Evolutionary conservation across 202 grass and related monocot genomes (phyloP).

Genomic region (Dendrocalamus latiflorus): DNA sequence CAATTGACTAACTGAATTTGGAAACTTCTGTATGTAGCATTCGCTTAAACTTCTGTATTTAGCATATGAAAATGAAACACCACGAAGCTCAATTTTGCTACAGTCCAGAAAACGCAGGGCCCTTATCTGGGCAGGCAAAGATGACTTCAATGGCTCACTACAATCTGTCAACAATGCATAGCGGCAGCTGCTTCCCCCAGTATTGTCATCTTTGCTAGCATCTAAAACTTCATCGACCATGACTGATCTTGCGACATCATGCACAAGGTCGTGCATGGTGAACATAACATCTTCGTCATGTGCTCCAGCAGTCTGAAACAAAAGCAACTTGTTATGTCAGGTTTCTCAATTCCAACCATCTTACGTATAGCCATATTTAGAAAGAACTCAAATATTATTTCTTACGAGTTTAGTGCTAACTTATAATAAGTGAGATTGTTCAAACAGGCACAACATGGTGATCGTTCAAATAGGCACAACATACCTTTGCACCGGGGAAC

Average conservation of each 20-base stretch:
- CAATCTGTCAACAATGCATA: background rate
- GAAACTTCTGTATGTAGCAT: background rate
- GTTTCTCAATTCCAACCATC: background rate
- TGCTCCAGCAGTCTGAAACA: background rate
- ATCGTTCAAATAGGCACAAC: too few species aligned
- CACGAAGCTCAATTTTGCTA: background rate
- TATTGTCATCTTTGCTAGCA: background rate
- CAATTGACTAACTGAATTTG: background rate
- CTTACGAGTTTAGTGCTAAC: too few species aligned
- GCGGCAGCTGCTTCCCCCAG: background rate
- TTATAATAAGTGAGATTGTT: too few species aligned
- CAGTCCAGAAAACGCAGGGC: background rate
- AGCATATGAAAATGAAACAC: background rate
- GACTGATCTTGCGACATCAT: slow-evolving; percentile 30
- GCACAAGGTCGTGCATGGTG: too few species aligned
- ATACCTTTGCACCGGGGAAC: too few species aligned
- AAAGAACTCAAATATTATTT: too few species aligned
- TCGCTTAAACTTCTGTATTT: background rate
- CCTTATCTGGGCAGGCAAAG: background rate
- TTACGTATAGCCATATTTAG: too few species aligned
- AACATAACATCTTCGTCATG: background rate
- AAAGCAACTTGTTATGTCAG: background rate
- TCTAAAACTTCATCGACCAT: too few species aligned
- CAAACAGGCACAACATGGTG: too few species aligned
- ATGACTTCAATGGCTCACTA: background rate